A percentile compares a stretch with the other conserved stretches of the same genome.
Conservation (phyloP, 441 rosid genomes). For the Gossypium gossypioides region DNA sequence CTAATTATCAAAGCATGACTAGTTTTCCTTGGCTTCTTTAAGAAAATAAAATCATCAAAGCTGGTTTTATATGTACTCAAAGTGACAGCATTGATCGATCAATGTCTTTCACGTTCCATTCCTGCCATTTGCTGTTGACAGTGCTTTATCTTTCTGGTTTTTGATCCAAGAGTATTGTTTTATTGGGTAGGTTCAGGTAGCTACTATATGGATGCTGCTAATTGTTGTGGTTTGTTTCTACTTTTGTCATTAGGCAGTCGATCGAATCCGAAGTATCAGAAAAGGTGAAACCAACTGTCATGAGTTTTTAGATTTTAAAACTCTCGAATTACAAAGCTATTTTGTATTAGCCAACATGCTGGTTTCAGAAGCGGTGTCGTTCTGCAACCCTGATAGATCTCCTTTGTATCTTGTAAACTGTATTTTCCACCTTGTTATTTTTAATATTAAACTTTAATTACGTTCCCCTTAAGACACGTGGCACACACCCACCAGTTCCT, state of each 20-base stretch:
- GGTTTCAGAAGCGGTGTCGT: neutral
- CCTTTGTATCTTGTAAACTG: neutral
- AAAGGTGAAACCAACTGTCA: neutral
- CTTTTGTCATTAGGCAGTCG: conserved; percentile 15
- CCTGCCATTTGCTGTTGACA: neutral
- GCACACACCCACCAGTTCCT: too few relatives aligned
- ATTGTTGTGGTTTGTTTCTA: neutral
- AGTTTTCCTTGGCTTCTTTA: conserved; percentile 2
- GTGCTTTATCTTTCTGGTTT: neutral
- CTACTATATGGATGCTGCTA: neutral
- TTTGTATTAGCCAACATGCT: neutral
- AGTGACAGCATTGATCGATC: neutral
- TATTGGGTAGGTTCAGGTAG: neutral
- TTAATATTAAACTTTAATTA: neutral
- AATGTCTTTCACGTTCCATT: neutral
- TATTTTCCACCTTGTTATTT: neutral
- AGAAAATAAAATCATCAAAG: neutral
- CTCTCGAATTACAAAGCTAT: neutral
- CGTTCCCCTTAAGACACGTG: too few relatives aligned
- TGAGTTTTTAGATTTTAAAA: neutral
- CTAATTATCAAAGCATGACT: neutral
- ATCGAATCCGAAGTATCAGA: conserved; percentile 19
- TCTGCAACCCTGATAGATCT: neutral
- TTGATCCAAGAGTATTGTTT: neutral
- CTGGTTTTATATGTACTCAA: neutral